Evolutionary conservation across 2,329 filamentous ascomycete genomes (phyloP).

Genomic region (Fusarium sp.): DNA sequence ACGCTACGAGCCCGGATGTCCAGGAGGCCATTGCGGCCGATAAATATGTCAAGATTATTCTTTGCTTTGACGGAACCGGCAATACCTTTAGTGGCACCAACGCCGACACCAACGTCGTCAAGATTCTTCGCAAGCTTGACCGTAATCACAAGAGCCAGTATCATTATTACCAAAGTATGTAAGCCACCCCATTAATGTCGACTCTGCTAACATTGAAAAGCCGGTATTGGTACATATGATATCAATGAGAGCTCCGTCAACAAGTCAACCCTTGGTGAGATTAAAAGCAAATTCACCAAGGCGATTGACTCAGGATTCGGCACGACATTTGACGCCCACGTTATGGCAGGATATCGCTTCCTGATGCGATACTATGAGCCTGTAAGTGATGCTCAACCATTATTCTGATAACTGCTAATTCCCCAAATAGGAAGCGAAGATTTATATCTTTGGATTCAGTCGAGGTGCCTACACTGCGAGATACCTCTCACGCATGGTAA

Average conservation of each 20-base stretch:
- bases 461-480: slow-evolving; percentile 67
- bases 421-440: slow-evolving; percentile 58
- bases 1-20: not conserved
- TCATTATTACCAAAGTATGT: slow-evolving; percentile 65
- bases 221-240: slow-evolving; percentile 66
- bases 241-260: slow-evolving; percentile 59
- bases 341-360: slow-evolving; percentile 67
- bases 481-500: slow-evolving; percentile 66
- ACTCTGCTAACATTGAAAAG: slow-evolving; percentile 40
- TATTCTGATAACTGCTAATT: not conserved
- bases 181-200: accelerated
- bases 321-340: slow-evolving; percentile 65
- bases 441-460: slow-evolving; percentile 69
- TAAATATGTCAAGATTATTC: slow-evolving; percentile 55
- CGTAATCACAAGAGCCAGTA: slow-evolving; percentile 59
- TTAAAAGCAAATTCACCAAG: slow-evolving; percentile 55
- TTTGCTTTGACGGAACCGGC: slow-evolving; percentile 66
- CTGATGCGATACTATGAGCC: slow-evolving; percentile 67
- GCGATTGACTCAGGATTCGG: slow-evolving; percentile 61
- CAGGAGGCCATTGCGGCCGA: not conserved
- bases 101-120: slow-evolving; percentile 68
- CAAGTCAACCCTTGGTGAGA: slow-evolving; percentile 52
- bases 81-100: slow-evolving; percentile 62
- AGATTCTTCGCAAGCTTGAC: slow-evolving; percentile 63
- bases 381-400: slow-evolving; percentile 40